A percentile compares a stretch with the other conserved stretches of the same genome.
These are phyloP conservation scores for Mortierella sp. DNA, from an alignment of 371 early-diverging fungal genomes.

Conservation along the genomic window DNA sequence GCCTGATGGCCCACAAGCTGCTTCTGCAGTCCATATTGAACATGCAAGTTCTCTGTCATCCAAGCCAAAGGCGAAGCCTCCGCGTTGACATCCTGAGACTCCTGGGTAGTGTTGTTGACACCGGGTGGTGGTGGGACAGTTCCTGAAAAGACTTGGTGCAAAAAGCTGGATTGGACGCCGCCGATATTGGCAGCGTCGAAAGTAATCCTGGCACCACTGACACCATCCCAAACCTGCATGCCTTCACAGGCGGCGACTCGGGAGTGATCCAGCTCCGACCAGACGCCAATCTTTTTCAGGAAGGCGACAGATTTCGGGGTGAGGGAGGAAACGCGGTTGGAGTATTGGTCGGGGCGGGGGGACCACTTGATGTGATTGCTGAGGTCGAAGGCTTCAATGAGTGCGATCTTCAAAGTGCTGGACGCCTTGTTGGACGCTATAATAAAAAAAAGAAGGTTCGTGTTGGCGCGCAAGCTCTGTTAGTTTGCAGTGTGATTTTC, in stretches of 20 bases:
- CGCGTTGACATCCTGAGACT: slow-evolving; percentile 62
- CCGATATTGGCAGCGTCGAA: slow-evolving; percentile 67
- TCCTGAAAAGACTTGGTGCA: slow-evolving; percentile 47
- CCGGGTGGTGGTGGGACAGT: slow-evolving; percentile 14
- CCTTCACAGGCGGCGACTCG: slow-evolving; percentile 71
- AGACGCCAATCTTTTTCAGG: slow-evolving; percentile 74
- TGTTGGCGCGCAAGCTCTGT: neutral
- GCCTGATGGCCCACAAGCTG: slow-evolving; percentile 64
- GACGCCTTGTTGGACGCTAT: slow-evolving; percentile 70
- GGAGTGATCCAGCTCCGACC: slow-evolving; percentile 66
- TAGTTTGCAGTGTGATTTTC: neutral
- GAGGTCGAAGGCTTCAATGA: slow-evolving; percentile 84
- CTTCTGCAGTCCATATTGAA: slow-evolving; percentile 67
- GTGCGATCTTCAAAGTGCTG: slow-evolving; percentile 69
- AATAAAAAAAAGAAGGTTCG: neutral
- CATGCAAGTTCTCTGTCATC: slow-evolving; percentile 67
- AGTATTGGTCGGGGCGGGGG: slow-evolving; percentile 65
- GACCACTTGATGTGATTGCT: slow-evolving; percentile 63
- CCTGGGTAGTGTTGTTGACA: slow-evolving; percentile 67
- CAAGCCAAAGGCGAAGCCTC: slow-evolving; percentile 56
- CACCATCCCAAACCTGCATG: slow-evolving; percentile 87
- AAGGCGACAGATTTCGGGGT: slow-evolving; percentile 72
- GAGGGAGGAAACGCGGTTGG: slow-evolving; percentile 82
- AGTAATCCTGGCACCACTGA: slow-evolving; percentile 71
- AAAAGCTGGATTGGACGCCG: slow-evolving; percentile 39